phyloP scores from a whole-genome alignment of 1,284 basidiomycete species.

The Marasmius fiardii region DNA sequence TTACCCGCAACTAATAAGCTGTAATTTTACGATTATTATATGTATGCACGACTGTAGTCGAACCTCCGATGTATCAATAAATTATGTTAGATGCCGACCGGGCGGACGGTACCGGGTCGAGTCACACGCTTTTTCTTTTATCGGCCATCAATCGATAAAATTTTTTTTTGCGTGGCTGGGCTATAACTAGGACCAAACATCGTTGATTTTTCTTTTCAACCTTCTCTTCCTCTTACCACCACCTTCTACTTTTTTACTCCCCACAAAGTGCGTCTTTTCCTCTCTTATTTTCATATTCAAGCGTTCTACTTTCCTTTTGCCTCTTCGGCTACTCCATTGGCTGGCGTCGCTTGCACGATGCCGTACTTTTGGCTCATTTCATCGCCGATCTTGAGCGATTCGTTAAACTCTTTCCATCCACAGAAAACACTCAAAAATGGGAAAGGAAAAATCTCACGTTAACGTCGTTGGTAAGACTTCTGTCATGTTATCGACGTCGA shows the following conservation, averaged over 20 bases:
- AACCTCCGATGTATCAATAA: neutral
- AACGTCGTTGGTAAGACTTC: constrained; percentile 94
- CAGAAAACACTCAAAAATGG: constrained; percentile 65
- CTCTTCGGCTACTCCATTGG: constrained; percentile 1
- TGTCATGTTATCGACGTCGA: constrained; percentile 35
- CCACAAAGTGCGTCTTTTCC: constrained; percentile 42
- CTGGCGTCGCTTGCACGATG: neutral
- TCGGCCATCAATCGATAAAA: constrained; percentile 54
- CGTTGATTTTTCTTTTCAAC: constrained; percentile 30
- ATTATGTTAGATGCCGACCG: neutral
- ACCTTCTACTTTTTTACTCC: constrained; percentile 38
- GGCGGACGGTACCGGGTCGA: constrained; percentile 15
- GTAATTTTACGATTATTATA: constrained; percentile 5
- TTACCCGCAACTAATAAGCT: constrained; percentile 2
- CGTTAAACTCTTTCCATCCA: neutral
- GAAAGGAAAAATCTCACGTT: constrained; percentile 87
- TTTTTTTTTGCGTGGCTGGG: constrained; percentile 39
- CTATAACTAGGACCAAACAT: constrained; percentile 58
- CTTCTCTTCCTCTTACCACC: constrained; percentile 48
- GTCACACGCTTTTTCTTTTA: constrained; percentile 34
- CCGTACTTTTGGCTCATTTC: neutral
- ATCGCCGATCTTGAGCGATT: neutral
- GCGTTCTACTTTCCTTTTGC: constrained; percentile 8
- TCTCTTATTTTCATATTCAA: constrained; percentile 5
- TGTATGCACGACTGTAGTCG: neutral